These are phyloP conservation scores for Chrysosporium queenslandicum DNA, from an alignment of 2,329 filamentous ascomycete genomes.

Conservation along the genomic window DNA sequence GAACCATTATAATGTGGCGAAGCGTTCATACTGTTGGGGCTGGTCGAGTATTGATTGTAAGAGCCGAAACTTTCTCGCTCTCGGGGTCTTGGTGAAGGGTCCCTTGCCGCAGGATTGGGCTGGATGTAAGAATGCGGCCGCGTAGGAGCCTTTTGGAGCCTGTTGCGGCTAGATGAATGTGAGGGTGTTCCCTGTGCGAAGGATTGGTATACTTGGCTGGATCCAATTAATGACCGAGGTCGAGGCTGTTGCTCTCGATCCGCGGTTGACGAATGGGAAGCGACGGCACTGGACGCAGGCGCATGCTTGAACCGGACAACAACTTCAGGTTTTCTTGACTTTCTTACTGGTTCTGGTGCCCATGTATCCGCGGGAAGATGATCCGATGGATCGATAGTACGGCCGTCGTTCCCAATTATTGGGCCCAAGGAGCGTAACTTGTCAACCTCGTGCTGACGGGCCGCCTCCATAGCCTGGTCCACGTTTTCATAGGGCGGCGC, in stretches of 20 bases:
- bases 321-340: constrained; percentile 41
- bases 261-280: constrained; percentile 18
- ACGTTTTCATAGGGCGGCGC: constrained; percentile 31
- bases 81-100: constrained; percentile 15
- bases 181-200: neutral
- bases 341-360: constrained; percentile 56
- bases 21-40: constrained; percentile 3
- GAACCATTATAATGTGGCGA: constrained; percentile 7
- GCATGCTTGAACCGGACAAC: constrained; percentile 40
- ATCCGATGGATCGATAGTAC: constrained; percentile 56
- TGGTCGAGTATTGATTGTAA: constrained; percentile 1
- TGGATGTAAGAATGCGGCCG: constrained; percentile 18
- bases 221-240: constrained; percentile 27
- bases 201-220: constrained; percentile 18
- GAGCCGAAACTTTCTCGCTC: constrained; percentile 1
- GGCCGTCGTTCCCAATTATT: constrained; percentile 54
- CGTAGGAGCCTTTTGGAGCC: constrained; percentile 15
- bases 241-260: constrained; percentile 17
- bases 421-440: constrained; percentile 41
- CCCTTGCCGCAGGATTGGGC: constrained; percentile 17
- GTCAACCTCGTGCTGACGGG: constrained; percentile 31
- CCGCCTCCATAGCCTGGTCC: constrained; percentile 31
- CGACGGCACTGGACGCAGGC: constrained; percentile 22
- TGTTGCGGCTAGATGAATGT: constrained; percentile 10
- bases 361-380: constrained; percentile 55